A percentile compares a stretch with the other conserved stretches of the same genome.
phyloP scores from a whole-genome alignment of 2,329 filamentous ascomycete genomes.

The Penicillium expansum region DNA sequence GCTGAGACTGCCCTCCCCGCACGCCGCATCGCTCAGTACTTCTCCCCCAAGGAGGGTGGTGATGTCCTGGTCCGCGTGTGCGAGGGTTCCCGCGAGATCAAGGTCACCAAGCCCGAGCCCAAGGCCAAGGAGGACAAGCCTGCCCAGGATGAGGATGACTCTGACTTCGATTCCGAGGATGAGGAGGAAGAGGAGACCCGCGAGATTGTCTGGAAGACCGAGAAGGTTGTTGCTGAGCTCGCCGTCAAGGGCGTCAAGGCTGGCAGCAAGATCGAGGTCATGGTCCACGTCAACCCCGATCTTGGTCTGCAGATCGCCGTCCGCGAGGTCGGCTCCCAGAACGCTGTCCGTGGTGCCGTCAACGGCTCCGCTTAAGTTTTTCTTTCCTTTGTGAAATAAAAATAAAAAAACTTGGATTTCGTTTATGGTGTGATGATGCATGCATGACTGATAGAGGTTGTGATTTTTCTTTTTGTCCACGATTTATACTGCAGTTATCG shows the following conservation, averaged over 20 bases:
- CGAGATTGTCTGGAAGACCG: slow-evolving; percentile 90
- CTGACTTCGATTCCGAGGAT: slow-evolving; percentile 61
- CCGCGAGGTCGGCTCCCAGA: slow-evolving; percentile 83
- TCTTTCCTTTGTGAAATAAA: slow-evolving; percentile 1
- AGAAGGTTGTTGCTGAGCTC: slow-evolving; percentile 77
- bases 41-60: slow-evolving; percentile 74
- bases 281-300: slow-evolving; percentile 81
- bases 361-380: slow-evolving; percentile 35
- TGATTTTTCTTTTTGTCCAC: slow-evolving; percentile 17
- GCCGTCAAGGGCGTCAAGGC: slow-evolving; percentile 82
- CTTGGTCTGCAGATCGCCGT: slow-evolving; percentile 75
- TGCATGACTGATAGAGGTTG: slow-evolving; percentile 30
- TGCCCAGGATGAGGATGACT: slow-evolving; percentile 59
- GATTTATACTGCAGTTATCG: slow-evolving; percentile 19
- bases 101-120: slow-evolving; percentile 82
- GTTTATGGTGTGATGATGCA: slow-evolving; percentile 29
- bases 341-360: slow-evolving; percentile 68
- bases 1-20: slow-evolving; percentile 88
- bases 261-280: slow-evolving; percentile 87
- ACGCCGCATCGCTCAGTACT: slow-evolving; percentile 76
- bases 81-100: slow-evolving; percentile 88
- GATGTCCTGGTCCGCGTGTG: slow-evolving; percentile 84
- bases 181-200: slow-evolving; percentile 79
- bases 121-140: slow-evolving; percentile 65
- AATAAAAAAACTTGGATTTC: slow-evolving; percentile 18